These are phyloP conservation scores for Irpex sp. DNA, from an alignment of 1,284 basidiomycete species.

Conservation along the genomic window DNA sequence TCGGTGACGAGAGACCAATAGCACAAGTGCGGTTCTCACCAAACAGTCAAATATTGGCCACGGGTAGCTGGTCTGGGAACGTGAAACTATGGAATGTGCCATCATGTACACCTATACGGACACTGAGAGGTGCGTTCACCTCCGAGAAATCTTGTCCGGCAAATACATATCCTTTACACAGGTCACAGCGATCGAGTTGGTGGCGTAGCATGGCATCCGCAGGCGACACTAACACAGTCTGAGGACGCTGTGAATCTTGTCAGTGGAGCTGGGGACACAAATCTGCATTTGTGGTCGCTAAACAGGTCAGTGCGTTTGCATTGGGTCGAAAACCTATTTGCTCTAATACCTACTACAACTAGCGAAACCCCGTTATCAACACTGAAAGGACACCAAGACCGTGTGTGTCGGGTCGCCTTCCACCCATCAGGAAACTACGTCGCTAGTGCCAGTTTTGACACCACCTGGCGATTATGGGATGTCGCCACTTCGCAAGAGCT, in stretches of 20 bases:
- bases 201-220: constrained; percentile 96
- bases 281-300: constrained; percentile 86
- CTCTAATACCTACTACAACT: not conserved
- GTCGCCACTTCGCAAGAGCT: constrained; percentile 77
- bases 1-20: constrained; percentile 93
- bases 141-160: not conserved
- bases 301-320: constrained; percentile 48
- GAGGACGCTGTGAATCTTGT: constrained; percentile 76
- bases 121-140: constrained; percentile 58
- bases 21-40: constrained; percentile 94
- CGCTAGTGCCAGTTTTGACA: constrained; percentile 94
- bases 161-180: constrained; percentile 18
- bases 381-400: constrained; percentile 84
- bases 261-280: constrained; percentile 86
- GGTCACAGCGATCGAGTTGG: constrained; percentile 91
- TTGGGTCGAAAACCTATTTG: not conserved
- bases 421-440: constrained; percentile 93
- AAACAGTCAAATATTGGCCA: constrained; percentile 82
- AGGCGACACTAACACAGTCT: constrained; percentile 79
- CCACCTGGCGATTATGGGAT: constrained; percentile 99
- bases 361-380: constrained; percentile 79
- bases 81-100: constrained; percentile 96
- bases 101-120: constrained; percentile 70
- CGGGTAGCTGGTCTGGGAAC: constrained; percentile 93
- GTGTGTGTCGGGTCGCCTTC: constrained; percentile 91